Conservation (phyloP, 1,284 basidiomycete species). For the Megacollybia platyphylla region DNA sequence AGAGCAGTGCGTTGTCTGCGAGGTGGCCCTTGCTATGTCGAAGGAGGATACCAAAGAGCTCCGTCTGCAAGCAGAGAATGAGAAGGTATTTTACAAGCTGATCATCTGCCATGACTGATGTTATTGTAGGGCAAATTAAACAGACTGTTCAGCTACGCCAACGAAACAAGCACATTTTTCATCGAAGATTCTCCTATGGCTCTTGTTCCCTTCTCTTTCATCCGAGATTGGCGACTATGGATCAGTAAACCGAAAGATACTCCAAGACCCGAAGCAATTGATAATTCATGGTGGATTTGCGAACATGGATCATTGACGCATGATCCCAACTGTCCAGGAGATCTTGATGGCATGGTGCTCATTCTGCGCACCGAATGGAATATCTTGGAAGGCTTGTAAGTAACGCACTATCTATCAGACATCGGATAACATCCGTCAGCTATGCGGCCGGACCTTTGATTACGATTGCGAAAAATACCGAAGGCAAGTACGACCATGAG, state of each 20-base stretch:
- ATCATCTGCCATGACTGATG: conserved; percentile 2
- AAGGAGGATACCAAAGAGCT: conserved; percentile 44
- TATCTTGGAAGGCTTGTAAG: conserved; percentile 40
- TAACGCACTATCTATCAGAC: conserved; percentile 7
- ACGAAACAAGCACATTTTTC: conserved; percentile 28
- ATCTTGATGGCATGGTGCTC: conserved; percentile 41
- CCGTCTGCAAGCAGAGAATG: conserved; percentile 53
- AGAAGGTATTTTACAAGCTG: conserved; percentile 40
- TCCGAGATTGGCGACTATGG: conserved; percentile 60
- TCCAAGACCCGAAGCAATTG: conserved; percentile 43
- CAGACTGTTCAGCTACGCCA: conserved; percentile 43
- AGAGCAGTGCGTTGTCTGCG: conserved; percentile 49
- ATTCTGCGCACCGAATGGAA: conserved; percentile 56
- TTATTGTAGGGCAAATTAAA: conserved; percentile 39
- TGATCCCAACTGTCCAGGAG: conserved; percentile 48
- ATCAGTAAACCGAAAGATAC: conserved; percentile 41
- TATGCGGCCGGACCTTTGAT: conserved; percentile 50
- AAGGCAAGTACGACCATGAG: conserved; percentile 30
- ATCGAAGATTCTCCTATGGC: conserved; percentile 39
- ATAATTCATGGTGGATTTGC: conserved; percentile 55
- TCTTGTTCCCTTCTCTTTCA: conserved; percentile 46
- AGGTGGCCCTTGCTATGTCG: conserved; percentile 37
- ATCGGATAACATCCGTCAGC: conserved; percentile 20
- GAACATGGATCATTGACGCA: conserved; percentile 50
- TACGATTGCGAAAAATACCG: conserved; percentile 27